These are phyloP conservation scores for Magnolia kwangsiensis DNA, from an alignment of 164 flowering plant species.

Conservation along the genomic window DNA sequence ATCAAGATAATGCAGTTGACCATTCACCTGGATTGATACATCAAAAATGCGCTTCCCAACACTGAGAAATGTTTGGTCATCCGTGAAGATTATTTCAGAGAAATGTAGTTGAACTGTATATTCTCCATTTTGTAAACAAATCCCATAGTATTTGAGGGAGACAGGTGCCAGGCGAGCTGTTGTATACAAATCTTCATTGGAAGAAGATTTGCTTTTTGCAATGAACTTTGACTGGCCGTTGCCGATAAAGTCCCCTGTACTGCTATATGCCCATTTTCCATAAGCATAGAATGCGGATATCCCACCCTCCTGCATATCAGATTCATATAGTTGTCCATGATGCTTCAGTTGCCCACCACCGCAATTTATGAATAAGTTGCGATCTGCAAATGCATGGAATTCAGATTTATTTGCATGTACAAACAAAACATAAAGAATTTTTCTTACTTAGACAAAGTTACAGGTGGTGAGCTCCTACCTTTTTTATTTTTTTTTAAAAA, in stretches of 20 bases:
- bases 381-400: conserved; percentile 9
- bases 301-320: neutral
- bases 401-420: neutral
- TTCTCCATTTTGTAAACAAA: conserved; percentile 13
- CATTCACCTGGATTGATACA: conserved; percentile 16
- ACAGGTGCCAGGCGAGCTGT: conserved; percentile 18
- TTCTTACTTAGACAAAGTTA: too few relatives aligned
- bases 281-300: neutral
- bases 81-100: conserved; percentile 11
- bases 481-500: too few relatives aligned
- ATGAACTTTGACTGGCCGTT: neutral
- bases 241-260: conserved; percentile 12
- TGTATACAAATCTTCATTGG: conserved; percentile 3
- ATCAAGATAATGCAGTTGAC: neutral
- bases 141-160: conserved; percentile 20
- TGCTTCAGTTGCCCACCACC: conserved; percentile 4
- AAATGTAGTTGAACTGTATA: conserved; percentile 20
- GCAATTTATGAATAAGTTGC: conserved; percentile 10
- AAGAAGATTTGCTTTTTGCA: neutral
- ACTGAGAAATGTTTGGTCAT: conserved; percentile 5
- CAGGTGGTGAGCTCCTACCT: too few relatives aligned
- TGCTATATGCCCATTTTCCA: conserved; percentile 15
- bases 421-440: neutral
- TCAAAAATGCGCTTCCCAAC: conserved; percentile 13
- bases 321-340: conserved; percentile 2